phyloP scores from a whole-genome alignment of 2,329 filamentous ascomycete genomes.

The Pseudogymnoascus sp. region DNA sequence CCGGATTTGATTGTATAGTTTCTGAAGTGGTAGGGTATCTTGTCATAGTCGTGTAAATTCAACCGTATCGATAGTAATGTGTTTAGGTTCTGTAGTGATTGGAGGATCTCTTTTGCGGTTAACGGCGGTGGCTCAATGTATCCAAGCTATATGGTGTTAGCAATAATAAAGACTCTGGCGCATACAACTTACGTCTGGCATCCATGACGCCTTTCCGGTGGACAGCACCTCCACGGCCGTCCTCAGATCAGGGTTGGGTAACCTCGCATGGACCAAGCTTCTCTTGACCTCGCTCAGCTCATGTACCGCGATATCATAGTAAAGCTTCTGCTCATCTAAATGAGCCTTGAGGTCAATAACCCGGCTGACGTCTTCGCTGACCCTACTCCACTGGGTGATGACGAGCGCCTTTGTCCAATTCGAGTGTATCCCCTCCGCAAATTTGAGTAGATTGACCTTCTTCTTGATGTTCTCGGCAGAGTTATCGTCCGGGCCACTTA shows the following conservation, averaged over 20 bases:
- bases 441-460: conserved; percentile 66
- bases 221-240: conserved; percentile 81
- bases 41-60: conserved; percentile 75
- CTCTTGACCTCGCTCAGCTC: conserved; percentile 65
- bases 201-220: conserved; percentile 66
- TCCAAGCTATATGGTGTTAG: conserved; percentile 45
- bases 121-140: conserved; percentile 70
- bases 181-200: conserved; percentile 59
- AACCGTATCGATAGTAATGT: conserved; percentile 73
- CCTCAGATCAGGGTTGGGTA: conserved; percentile 83
- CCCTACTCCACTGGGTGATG: conserved; percentile 81
- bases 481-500: conserved; percentile 42
- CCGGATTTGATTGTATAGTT: conserved; percentile 74
- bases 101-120: conserved; percentile 61
- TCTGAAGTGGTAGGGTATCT: conserved; percentile 64
- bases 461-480: conserved; percentile 63
- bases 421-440: conserved; percentile 69
- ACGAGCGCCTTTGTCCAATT: conserved; percentile 92
- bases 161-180: not conserved
- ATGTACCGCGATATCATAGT: conserved; percentile 53
- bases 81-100: conserved; percentile 72
- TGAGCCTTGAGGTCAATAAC: conserved; percentile 81
- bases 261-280: conserved; percentile 61
- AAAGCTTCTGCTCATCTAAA: conserved; percentile 53
- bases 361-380: conserved; percentile 69